Evolutionary conservation across 768 basidiomycete species (phyloP), one percentile per base, ranked within the genome.

Genomic region (Trametes meyenii): DNA sequence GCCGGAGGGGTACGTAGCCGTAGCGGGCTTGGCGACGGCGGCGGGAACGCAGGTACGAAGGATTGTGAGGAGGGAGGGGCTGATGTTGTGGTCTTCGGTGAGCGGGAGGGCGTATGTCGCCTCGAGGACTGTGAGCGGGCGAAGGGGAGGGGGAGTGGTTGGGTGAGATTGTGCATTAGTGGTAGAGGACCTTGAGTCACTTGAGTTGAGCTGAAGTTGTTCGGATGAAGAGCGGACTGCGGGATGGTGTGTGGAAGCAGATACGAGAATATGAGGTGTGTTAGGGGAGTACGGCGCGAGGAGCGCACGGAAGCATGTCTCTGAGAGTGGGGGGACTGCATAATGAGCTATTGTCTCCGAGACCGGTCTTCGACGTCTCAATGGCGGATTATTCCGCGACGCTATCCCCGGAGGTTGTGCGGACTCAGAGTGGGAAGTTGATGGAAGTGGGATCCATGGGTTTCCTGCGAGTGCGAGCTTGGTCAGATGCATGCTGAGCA

Each of bases 381-480:
- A 2, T 2, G 7, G 7, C 6, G 23, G 39, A 23, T 19, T 3
- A 11, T 1, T n/a, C n/a, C 12, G n/a, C 23, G 16, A 11, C 5
- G 13, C 12, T 23, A 3, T 56, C 1, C 42, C 23, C 5, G 33
- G 21, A 29, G 16, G 7, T 17, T 36, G 52, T 14, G 13, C 26
- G 24, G 39, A 17, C 1, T 45, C 19, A 1, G 17, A 1, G 19
- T 52, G 42, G 14, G 13, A 10, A 19, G 21, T 12, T 11, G 54
- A 42, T 13, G 76, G 60, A 6, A 76, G 29, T 33, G 29, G 76
- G 3, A 83, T 61, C 72, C 89, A 91, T 0, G 82, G 88, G 63
- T 92, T 92, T 0, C 84, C 85, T 40, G 82, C 70, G 2, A 90
- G 68, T 19, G 69, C 64, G 5, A 90, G 73, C 10, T 69, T 75